Evolutionary conservation across 495 filamentous ascomycete species (phyloP).

Genomic region (Staphylotrichum longicolle): DNA sequence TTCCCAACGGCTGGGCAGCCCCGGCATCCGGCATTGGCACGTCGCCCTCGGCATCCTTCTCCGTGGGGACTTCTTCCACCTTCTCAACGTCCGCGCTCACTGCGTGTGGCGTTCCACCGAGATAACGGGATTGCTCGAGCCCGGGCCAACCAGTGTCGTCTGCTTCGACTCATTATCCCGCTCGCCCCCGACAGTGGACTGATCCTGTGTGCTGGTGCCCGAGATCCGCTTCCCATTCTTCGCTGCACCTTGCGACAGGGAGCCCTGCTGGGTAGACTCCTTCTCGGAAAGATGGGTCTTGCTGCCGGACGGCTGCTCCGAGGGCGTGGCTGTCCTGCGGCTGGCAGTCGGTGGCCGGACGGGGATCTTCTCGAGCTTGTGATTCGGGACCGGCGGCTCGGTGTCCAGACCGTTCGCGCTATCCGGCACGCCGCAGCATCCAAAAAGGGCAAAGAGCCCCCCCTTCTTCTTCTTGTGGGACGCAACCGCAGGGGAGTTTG

Average conservation of each 20-base stretch:
- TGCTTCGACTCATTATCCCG: constrained; percentile 49
- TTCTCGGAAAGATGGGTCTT: constrained; percentile 49
- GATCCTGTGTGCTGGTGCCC: constrained; percentile 44
- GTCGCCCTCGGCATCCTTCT: constrained; percentile 56
- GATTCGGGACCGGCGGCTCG: constrained; percentile 60
- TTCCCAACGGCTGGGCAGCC: constrained; percentile 20
- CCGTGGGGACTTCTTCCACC: constrained; percentile 29
- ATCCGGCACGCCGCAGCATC: constrained; percentile 72
- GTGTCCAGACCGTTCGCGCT: constrained; percentile 62
- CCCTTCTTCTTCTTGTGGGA: constrained; percentile 60
- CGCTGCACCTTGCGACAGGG: constrained; percentile 31
- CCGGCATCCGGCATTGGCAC: constrained; percentile 62
- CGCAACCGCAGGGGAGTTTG: constrained; percentile 45
- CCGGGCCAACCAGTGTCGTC: constrained; percentile 40
- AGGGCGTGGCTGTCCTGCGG: constrained; percentile 52
- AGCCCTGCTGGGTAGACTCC: constrained; percentile 36
- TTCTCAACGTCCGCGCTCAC: constrained; percentile 24
- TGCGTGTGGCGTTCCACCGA: constrained; percentile 43
- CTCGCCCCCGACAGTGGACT: constrained; percentile 41
- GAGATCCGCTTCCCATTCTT: constrained; percentile 45
- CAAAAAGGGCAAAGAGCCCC: constrained; percentile 68
- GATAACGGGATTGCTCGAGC: constrained; percentile 41
- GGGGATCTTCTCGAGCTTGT: constrained; percentile 60
- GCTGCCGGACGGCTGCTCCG: constrained; percentile 54
- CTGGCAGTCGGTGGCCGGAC: constrained; percentile 53